Evolutionary conservation across 148 eudicot genomes (phyloP).

Genomic region (Arctostaphylos glauca): DNA sequence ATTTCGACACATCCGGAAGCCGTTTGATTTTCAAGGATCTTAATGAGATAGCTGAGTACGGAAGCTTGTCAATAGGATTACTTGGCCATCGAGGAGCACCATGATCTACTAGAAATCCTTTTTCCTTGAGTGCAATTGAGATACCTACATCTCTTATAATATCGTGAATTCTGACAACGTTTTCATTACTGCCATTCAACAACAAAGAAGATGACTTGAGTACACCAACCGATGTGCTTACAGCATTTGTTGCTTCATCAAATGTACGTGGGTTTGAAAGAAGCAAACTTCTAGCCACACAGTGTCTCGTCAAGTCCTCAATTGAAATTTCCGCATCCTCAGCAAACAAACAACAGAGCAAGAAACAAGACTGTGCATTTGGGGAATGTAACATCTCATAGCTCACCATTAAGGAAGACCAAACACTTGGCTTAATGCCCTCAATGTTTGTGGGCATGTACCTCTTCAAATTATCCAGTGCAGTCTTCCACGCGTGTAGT

Average conservation of each 20-base stretch:
- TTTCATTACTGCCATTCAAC: no score
- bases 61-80: neutral
- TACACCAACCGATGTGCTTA: no score
- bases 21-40: neutral
- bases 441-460: neutral
- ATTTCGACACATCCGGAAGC: slow-evolving; percentile 1
- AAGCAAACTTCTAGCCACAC: slow-evolving; percentile 1
- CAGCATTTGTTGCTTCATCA: no score
- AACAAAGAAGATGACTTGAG: no score
- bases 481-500: slow-evolving; percentile 7
- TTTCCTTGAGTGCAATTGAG: slow-evolving; percentile 7
- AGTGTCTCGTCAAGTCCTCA: slow-evolving; percentile 6
- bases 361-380: neutral
- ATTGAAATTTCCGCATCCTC: slow-evolving; percentile 18
- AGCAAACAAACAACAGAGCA: slow-evolving; percentile 14
- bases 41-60: neutral
- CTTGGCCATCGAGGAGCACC: neutral
- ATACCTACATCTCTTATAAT: neutral
- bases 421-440: neutral
- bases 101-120: slow-evolving; percentile 1
- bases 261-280: neutral
- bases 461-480: neutral
- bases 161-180: no score
- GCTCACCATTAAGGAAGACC: no score
- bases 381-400: no score